Percentiles rank a stretch among this genome's conserved stretches.
Evolutionary conservation across 2,329 filamentous ascomycete genomes (phyloP).

Genomic region (Epichloe brachyelytri): DNA sequence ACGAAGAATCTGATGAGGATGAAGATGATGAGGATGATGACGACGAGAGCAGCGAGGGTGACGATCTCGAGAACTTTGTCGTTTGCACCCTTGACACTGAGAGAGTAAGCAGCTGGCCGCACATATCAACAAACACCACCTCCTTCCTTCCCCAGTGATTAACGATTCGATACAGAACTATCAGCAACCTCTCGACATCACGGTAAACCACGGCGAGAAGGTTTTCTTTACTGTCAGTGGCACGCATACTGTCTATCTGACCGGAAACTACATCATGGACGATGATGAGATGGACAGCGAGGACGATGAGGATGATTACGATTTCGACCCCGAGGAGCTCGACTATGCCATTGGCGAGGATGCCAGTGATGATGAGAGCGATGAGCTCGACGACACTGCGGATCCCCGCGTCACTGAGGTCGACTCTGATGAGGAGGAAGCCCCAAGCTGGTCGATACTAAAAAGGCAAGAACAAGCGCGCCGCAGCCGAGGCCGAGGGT

Average conservation of each 20-base stretch:
- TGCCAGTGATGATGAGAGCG: conserved; percentile 59
- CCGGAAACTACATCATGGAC: conserved; percentile 87
- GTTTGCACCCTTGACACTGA: conserved; percentile 91
- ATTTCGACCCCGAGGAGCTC: conserved; percentile 69
- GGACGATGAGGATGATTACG: conserved; percentile 63
- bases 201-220: conserved; percentile 74
- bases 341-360: conserved; percentile 60
- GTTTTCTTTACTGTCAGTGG: conserved; percentile 88
- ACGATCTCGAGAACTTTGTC: conserved; percentile 77
- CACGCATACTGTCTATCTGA: conserved; percentile 82
- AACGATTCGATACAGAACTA: conserved; percentile 52
- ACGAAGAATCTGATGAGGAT: conserved; percentile 28
- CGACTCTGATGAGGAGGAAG: conserved; percentile 65
- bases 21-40: conserved; percentile 36
- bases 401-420: conserved; percentile 77
- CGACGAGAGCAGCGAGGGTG: conserved; percentile 48
- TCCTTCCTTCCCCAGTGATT: conserved; percentile 8
- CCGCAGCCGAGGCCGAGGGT: conserved; percentile 58
- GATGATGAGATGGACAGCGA: conserved; percentile 42
- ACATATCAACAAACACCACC: not conserved
- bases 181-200: conserved; percentile 92
- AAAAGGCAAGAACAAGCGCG: conserved; percentile 88
- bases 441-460: conserved; percentile 42
- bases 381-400: conserved; percentile 65
- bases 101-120: conserved; percentile 48